Base-by-base conservation (phyloP, 805 yeast genomes). In the Priceomyces carsonii region DNA sequence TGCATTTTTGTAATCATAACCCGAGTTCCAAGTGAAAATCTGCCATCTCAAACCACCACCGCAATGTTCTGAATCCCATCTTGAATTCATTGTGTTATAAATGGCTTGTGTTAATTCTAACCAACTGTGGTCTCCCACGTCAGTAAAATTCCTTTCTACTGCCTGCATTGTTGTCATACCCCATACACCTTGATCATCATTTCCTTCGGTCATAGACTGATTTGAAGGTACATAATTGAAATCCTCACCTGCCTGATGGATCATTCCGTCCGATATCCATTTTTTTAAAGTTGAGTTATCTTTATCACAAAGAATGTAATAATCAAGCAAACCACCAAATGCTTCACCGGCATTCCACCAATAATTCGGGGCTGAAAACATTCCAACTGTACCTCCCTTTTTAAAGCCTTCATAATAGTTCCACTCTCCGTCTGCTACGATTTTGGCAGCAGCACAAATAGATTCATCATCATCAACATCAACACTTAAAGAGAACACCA, bases 41-140 rank as follows among this genome's bases (percentile, higher is more conserved):
- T 91, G 98, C 98, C 98, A 91, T 61, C 97, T 73, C 42, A 91
- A 65, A 1, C 99, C 98, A 40, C 99, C 98, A 28, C 71, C 75
- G 65, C 99, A 91, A 36, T 68, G 52, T 3, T 49, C 55, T 6
- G 57, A 47, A 59, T 90, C 96, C 99, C 98, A 91, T 59, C 97
- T 77, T 19, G 71, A 63, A 25, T 85, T 80, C 95, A 91, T 90
- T 22, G 95, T 83, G 58, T 90, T 87, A 66, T 83, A 91, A 10
- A 87, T 85, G 3, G 95, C 95, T 63, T 88, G 95, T 0, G 95
- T 85, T 53, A 90, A 66, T 35, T 79, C 74, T 20, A 88, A 71
- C 97, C 97, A 91, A 39, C 77, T 77, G 12, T 88, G 88, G 36
- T 73, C 59, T 33, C 67, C 64, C 4, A 75, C 71, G 17, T 57